Conservation (phyloP, 2,329 filamentous ascomycete species). For the Cladosporium cucumerinum region DNA sequence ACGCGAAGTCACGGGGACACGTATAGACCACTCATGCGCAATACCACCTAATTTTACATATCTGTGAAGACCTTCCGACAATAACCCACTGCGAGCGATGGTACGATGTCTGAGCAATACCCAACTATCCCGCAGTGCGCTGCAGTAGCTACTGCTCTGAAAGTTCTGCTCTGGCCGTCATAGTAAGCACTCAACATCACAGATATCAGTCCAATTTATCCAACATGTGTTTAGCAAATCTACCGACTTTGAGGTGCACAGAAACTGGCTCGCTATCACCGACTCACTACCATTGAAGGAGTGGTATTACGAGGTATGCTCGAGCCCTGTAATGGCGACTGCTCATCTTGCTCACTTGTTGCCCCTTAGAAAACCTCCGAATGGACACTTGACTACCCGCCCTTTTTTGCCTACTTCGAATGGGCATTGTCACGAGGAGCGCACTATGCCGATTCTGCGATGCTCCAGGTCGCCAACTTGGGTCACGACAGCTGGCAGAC, state of each 20-base stretch:
- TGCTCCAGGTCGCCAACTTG: slow-evolving; percentile 78
- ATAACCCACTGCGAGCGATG: slow-evolving; percentile 1
- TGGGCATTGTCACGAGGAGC: slow-evolving; percentile 84
- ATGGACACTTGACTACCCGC: slow-evolving; percentile 99
- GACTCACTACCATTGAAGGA: slow-evolving; percentile 79
- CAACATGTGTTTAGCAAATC: slow-evolving; percentile 67
- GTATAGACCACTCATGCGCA: slow-evolving; percentile 5
- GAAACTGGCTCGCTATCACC: slow-evolving; percentile 97
- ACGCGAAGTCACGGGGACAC: slow-evolving; percentile 17
- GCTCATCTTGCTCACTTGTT: slow-evolving; percentile 16
- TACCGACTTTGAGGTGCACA: slow-evolving; percentile 97
- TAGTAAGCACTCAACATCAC: slow-evolving; percentile 61
- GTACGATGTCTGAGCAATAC: slow-evolving; percentile 73
- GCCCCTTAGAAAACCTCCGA: slow-evolving; percentile 74
- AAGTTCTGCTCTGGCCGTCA: slow-evolving; percentile 86
- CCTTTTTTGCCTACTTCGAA: slow-evolving; percentile 97
- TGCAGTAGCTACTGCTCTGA: slow-evolving; percentile 80
- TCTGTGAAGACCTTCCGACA: neutral
- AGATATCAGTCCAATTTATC: slow-evolving; percentile 2
- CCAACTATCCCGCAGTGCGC: slow-evolving; percentile 88
- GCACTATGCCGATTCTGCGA: slow-evolving; percentile 69
- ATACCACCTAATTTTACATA: neutral
- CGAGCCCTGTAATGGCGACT: neutral
- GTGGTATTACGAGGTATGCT: slow-evolving; percentile 83
- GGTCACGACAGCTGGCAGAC: slow-evolving; percentile 91